Evolutionary conservation across 2,329 filamentous ascomycete species (phyloP), one percentile per base, ranked within the genome.

Genomic region (Rhynchosporium agropyri): DNA sequence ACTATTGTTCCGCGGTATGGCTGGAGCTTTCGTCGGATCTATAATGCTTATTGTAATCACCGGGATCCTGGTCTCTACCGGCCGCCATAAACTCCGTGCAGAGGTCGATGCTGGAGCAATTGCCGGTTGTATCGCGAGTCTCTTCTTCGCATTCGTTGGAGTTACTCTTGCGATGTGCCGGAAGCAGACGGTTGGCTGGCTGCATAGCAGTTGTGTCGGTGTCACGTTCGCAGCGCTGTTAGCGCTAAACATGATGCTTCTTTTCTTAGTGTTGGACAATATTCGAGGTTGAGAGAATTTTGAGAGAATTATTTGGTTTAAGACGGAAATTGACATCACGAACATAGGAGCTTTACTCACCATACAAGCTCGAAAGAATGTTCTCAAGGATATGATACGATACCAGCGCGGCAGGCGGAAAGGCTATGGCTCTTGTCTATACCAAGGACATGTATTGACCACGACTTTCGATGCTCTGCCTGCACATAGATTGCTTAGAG

Each of bases 71-170:
- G 84, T 90, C 38, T 77, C 80, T 13, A 90, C 90, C 0, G 90
- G 89, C 8, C 81, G 84, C 53, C 87, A 86, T 72, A 89, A 84
- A 73, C 80, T 89, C 67, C 80, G 83, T 4, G 80, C 86, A n/a
- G 86, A 91, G 74, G 90, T 94, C 3, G 89, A 93, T 70, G 84
- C 84, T 0, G 90, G 87, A 8, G 88, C 90, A 1, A 81, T 90
- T 0, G 79, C 91, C 46, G 90, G 89, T 9, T 86, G 89, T 15
- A 81, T 90, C 38, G 80, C 84, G 36, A 90, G 87, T 66, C 74
- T 92, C 46, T 81, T 86, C 64, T 86, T 86, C 69, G 85, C 84
- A 0, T 84, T 86, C 53, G 78, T 83, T 12, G 89, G 82, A 0
- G 78, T 91, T 6, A 84, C 82, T 40, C 81, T 83, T 73, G 81